Base-by-base conservation (phyloP, 768 basidiomycete genomes). In the Kockovaella imperatae region DNA sequence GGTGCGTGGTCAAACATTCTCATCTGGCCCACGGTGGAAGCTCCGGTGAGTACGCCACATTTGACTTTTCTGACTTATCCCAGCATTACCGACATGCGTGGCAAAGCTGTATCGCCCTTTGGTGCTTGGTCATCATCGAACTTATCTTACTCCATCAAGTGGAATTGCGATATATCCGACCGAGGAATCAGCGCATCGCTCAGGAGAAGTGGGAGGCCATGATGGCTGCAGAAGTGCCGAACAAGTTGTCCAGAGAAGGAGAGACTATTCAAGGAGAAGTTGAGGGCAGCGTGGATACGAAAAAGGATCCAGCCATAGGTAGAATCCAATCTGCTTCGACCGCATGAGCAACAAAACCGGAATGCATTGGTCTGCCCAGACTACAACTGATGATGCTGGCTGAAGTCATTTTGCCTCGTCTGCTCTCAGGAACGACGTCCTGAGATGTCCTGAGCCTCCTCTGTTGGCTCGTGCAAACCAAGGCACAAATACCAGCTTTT, bases 1-100 rank as follows among this genome's bases (percentile, higher is more conserved):
- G 54, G 57, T 54, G 38, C 44, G 58, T 65, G 63, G 67, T 59
- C 54, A 3, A 55, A 58, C 30, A 54, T 62, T 18, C 50, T 68
- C 30, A 62, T 64, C 31, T 68, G 63, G 63, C 67, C 67, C 3
- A 56, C 59, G 2, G 42, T 26, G 10, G 34, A 63, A 42, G 67
- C 57, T 8, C 67, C 67, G 14, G 48, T 42, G 31, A 42, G 48
- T 43, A 10, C 5, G 6, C 3, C 23, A 34, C 43, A 17, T 10
- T 30, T 18, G 29, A 23, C 30, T n/a, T 41, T 13, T 42, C n/a
- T 28, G 26, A 32, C 31, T 7, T 13, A 44, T 7, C 7, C 18
- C 21, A 48, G 26, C 63, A 65, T 41, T 69, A 59, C 45, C 42
- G 43, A 26, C 44, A 45, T 23, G 67, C 55, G 11, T 69, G 62